Percentiles rank a stretch among this genome's conserved stretches.
Conservation (phyloP, 768 basidiomycete species). For the Naganishia friedmannii region DNA sequence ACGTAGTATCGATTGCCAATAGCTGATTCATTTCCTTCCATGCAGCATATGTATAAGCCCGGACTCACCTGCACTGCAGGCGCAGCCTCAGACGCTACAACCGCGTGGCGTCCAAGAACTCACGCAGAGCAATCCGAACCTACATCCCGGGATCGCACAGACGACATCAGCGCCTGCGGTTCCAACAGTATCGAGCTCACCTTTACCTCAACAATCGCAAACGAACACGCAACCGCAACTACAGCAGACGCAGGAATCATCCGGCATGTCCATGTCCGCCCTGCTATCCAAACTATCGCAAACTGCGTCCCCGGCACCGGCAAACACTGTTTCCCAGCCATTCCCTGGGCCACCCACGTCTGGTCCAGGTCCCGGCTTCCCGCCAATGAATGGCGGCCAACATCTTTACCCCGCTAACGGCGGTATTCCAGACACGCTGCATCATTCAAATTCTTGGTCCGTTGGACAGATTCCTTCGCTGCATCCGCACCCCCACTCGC, state of each 20-base stretch:
- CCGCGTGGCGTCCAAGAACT: background rate
- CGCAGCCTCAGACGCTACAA: background rate
- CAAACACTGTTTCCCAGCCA: background rate
- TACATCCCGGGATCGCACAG: background rate
- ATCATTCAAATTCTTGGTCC: background rate
- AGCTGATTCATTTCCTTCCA: background rate
- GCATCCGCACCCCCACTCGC: background rate
- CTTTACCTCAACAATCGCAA: background rate
- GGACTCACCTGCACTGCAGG: background rate
- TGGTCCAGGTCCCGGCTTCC: background rate
- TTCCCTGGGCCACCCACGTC: background rate
- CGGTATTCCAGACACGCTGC: background rate
- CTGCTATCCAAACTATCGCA: conserved; percentile 10
- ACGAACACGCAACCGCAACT: background rate
- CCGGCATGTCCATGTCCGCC: conserved; percentile 20
- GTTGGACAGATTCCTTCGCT: background rate
- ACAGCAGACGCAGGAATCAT: background rate
- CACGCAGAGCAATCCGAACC: background rate
- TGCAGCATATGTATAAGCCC: background rate
- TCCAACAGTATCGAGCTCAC: background rate
- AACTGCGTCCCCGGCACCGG: background rate
- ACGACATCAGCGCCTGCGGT: conserved; percentile 4
- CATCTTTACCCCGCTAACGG: background rate
- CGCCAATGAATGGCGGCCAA: background rate
- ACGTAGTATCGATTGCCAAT: no score